Evolutionary conservation across 495 filamentous ascomycete species (phyloP), one percentile per base, ranked within the genome.

Genomic region (Elasticomyces elasticus): DNA sequence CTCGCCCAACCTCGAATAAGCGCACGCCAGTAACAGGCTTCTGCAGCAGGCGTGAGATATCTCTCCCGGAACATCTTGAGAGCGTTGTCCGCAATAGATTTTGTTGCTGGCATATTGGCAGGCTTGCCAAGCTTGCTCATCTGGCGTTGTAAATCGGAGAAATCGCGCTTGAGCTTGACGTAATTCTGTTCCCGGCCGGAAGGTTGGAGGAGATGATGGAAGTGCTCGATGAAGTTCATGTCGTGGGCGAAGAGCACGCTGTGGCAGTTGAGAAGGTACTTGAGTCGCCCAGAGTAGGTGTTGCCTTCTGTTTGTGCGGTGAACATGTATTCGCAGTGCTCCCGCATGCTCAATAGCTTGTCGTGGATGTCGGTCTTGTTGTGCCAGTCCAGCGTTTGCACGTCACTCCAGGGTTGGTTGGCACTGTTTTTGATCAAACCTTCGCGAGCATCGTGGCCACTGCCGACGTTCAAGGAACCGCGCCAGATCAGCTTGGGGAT

Each of bases 351-450:
- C n/a, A 59, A 25, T 10, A 52, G 30, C 27, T 51, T 48, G 19
- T 15, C 5, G 12, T 53, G 11, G 15, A 56, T 45, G 12, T 58
- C 48, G 0, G 47, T 49, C 25, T 38, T 37, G 45, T 61, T 54
- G 10, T n/a, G 19, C 64, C 64, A 66, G 25, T 54, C 42, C 40
- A 73, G 70, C 6, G 71, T 72, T 19, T 67, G 59, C 19, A 67
- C 64, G 26, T 64, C 64, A 9, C 41, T 51, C 64, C 65, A 67
- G 9, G 20, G 25, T 46, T 60, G 59, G n/a, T 53, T 54, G 25
- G 22, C 27, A n/a, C 58, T 49, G 19, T 46, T 42, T 11, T 51
- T 23, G 5, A 64, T 19, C 53, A 67, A 42, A 12, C 27, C 41
- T 4, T 41, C 53, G 12, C 65, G 54, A 10, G 58, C 42, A 4